Base-by-base conservation (phyloP, 306 rosid genomes). In the Gynostemma pentaphyllum region DNA sequence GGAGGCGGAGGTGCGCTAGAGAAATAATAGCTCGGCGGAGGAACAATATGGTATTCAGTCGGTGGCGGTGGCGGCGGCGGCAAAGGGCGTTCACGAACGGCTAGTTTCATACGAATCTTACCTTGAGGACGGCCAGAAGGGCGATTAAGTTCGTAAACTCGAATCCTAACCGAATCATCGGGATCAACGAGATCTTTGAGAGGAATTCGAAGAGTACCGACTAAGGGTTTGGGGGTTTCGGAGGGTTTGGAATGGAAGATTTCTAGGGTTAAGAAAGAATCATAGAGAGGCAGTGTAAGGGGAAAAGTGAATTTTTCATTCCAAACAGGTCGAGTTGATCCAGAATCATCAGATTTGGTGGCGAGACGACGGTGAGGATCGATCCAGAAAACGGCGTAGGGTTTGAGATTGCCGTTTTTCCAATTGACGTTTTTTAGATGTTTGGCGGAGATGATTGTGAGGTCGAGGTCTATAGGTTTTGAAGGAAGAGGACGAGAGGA, bases 61-160 rank as follows among this genome's bases (percentile, higher is more conserved):
- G n/a, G n/a, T n/a, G n/a, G n/a, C n/a, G n/a, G n/a, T n/a, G n/a
- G n/a, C n/a, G n/a, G n/a, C 4, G 73, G 83, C 5, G 80, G 80
- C n/a, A 66, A 37, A 16, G 81, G 87, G 1, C 91, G 85, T 2
- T 76, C 84, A 0, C 89, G 85, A 29, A 83, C 76, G 47, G 84
- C 79, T 15, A 89, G 75, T 68, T 89, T 89, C 9, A 89, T 60
- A 29, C 79, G 82, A 78, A 89, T 82, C 87, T 81, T 86, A 10
- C 97, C 97, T 14, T 86, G 87, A 1, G 91, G 84, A 2, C 97
- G 95, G 12, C 97, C 95, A 0, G 97, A 89, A 23, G 97, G 95
- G 4, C 95, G 89, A 4, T 42, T 4, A 53, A 89, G 82, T n/a
- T 68, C 50, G 73, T 80, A 86, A 9, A 78, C 71, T 0, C 89